Evolutionary conservation across 2,329 filamentous ascomycete genomes (phyloP).

Genomic region (Trichoderma endophyticum): DNA sequence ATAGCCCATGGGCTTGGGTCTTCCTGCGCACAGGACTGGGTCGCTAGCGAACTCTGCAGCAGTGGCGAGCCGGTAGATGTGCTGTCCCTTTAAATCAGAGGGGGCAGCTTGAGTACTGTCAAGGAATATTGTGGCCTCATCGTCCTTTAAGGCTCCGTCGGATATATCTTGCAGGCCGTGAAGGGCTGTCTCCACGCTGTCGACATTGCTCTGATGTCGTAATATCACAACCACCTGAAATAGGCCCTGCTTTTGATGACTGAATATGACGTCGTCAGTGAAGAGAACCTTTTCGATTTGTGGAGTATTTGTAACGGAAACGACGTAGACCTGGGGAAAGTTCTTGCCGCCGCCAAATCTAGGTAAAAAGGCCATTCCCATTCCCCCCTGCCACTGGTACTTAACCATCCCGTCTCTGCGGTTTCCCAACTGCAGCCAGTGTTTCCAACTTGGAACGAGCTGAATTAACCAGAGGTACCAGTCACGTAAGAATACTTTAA

Average conservation of each 20-base stretch:
- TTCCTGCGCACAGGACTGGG: background rate
- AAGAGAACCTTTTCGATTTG: background rate
- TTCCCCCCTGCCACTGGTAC: conserved; percentile 16
- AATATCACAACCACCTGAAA: background rate
- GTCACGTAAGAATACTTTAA: conserved; percentile 21
- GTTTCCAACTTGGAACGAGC: conserved; percentile 20
- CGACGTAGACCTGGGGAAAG: background rate
- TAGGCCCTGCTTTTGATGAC: background rate
- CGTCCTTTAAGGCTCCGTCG: background rate
- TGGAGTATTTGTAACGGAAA: background rate
- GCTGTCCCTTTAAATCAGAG: background rate
- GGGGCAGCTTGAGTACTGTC: background rate
- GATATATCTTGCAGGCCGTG: background rate
- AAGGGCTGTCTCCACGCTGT: background rate
- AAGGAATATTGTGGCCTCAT: background rate
- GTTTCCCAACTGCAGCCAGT: conserved; percentile 16
- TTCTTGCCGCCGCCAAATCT: background rate
- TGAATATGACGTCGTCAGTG: conserved; percentile 20
- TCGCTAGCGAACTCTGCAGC: conserved; percentile 6
- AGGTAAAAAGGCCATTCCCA: background rate
- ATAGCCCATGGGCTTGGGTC: conserved; percentile 8
- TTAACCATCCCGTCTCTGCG: conserved; percentile 14
- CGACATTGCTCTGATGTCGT: background rate
- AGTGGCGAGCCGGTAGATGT: background rate
- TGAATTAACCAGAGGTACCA: conserved; percentile 23